Evolutionary conservation across 116 monocot genomes (phyloP).

Genomic region (Phalaenopsis hybrid): DNA sequence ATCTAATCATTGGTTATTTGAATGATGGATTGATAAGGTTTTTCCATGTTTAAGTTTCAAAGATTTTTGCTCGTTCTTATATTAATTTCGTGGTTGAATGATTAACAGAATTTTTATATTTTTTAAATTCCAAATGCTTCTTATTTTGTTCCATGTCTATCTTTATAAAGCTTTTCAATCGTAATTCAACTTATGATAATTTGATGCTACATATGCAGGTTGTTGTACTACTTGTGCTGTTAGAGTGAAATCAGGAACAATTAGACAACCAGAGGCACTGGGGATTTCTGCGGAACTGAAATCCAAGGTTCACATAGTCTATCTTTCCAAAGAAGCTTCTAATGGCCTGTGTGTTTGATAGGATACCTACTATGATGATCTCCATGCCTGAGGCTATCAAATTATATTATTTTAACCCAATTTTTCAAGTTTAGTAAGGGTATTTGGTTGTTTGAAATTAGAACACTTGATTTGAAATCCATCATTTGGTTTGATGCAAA

Average conservation of each 20-base stretch:
- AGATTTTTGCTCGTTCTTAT: background rate
- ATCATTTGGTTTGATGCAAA: too few species aligned
- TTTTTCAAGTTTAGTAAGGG: too few species aligned
- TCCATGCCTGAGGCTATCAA: too few species aligned
- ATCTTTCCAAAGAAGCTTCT: background rate
- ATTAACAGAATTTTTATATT: background rate
- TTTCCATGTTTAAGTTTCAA: background rate
- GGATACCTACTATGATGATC: too few species aligned
- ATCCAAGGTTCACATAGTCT: constrained; percentile 42
- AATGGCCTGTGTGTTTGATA: too few species aligned
- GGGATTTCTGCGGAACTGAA: constrained; percentile 91
- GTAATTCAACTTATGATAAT: background rate
- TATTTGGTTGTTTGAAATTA: too few species aligned
- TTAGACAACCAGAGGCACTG: constrained; percentile 91
- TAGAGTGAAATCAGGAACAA: constrained; percentile 82
- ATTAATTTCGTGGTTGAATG: background rate
- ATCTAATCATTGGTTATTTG: background rate
- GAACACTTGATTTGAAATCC: too few species aligned
- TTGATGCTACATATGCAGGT: constrained; percentile 35
- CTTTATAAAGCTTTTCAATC: background rate
- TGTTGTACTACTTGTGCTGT: constrained; percentile 98
- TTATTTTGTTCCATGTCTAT: background rate
- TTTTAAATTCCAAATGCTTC: background rate
- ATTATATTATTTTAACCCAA: too few species aligned
- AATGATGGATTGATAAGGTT: background rate